Evolutionary conservation across 306 rosid species (phyloP).

Genomic region (Carpinus viminea): DNA sequence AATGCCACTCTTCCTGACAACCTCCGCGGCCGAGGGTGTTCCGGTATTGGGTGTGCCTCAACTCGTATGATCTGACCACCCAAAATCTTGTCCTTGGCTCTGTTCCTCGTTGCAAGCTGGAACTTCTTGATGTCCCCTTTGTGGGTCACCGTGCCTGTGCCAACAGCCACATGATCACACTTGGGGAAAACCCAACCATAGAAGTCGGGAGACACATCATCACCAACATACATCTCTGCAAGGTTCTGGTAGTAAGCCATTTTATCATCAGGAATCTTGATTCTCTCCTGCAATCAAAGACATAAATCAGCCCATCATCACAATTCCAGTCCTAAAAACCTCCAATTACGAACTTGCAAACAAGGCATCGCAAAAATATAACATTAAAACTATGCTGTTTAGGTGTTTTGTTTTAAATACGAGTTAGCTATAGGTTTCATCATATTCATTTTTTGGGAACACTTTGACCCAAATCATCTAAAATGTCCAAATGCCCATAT

Average conservation of each 20-base stretch:
- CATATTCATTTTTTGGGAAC: too few species aligned
- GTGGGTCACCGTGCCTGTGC: slow-evolving; percentile 97
- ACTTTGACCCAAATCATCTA: too few species aligned
- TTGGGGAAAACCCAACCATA: slow-evolving; percentile 99
- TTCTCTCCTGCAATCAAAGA: slow-evolving; percentile 68
- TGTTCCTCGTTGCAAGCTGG: slow-evolving; percentile 90
- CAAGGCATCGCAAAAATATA: too few species aligned
- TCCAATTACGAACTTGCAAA: too few species aligned
- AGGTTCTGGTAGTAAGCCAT: slow-evolving; percentile 91
- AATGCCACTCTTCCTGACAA: slow-evolving; percentile 73
- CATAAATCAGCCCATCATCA: not conserved
- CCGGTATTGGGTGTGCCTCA: slow-evolving; percentile 97
- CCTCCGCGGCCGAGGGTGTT: slow-evolving; percentile 94
- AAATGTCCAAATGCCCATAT: too few species aligned
- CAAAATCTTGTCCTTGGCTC: slow-evolving; percentile 90
- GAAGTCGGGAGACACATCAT: slow-evolving; percentile 96
- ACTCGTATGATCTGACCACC: slow-evolving; percentile 93
- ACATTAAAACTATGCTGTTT: too few species aligned
- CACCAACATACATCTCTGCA: slow-evolving; percentile 96
- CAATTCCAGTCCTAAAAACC: not conserved
- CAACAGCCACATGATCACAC: slow-evolving; percentile 97
- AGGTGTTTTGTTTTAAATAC: too few species aligned
- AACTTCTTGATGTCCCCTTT: slow-evolving; percentile 98
- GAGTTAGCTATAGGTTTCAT: too few species aligned
- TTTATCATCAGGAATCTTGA: slow-evolving; percentile 84